Percentiles rank a stretch among this genome's conserved stretches.
Evolutionary conservation across 139 green algal species (phyloP).

Genomic region (Pycnococcus provasolii): DNA sequence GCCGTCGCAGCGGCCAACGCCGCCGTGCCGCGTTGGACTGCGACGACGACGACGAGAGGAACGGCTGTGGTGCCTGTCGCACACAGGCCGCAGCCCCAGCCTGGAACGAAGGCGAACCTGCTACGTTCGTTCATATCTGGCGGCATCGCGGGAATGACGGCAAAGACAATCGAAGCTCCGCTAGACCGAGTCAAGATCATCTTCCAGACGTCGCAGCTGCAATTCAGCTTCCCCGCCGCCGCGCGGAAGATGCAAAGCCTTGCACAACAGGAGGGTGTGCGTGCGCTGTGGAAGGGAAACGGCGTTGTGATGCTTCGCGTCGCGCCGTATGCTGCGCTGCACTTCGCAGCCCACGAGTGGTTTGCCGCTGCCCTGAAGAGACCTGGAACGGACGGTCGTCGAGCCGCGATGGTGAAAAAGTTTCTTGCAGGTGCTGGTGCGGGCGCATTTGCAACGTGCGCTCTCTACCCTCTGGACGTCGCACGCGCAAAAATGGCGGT

Average conservation of each 20-base stretch:
- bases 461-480: slow-evolving; percentile 86
- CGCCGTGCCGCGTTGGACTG: too few relatives aligned
- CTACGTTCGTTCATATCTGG: slow-evolving; percentile 45
- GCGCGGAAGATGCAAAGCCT: slow-evolving; percentile 37
- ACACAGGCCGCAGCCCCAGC: too few relatives aligned
- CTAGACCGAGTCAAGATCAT: slow-evolving; percentile 88
- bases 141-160: slow-evolving; percentile 74
- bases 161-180: slow-evolving; percentile 77
- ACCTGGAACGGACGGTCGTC: not conserved
- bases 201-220: slow-evolving; percentile 63
- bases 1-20: too few relatives aligned
- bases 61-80: too few relatives aligned
- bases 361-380: slow-evolving; percentile 15
- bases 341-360: slow-evolving; percentile 86
- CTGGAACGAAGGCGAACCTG: too few relatives aligned
- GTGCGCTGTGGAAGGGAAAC: slow-evolving; percentile 87
- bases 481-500: slow-evolving; percentile 63
- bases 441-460: slow-evolving; percentile 66
- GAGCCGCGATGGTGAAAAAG: slow-evolving; percentile 11
- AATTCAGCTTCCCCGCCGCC: slow-evolving; percentile 12
- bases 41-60: too few relatives aligned
- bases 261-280: slow-evolving; percentile 55
- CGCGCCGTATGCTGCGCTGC: slow-evolving; percentile 87
- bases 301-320: slow-evolving; percentile 82
- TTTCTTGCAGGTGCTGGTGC: slow-evolving; percentile 58